Evolutionary conservation across 2,329 filamentous ascomycete species (phyloP).

Genomic region (Hypoxylon sp.): DNA sequence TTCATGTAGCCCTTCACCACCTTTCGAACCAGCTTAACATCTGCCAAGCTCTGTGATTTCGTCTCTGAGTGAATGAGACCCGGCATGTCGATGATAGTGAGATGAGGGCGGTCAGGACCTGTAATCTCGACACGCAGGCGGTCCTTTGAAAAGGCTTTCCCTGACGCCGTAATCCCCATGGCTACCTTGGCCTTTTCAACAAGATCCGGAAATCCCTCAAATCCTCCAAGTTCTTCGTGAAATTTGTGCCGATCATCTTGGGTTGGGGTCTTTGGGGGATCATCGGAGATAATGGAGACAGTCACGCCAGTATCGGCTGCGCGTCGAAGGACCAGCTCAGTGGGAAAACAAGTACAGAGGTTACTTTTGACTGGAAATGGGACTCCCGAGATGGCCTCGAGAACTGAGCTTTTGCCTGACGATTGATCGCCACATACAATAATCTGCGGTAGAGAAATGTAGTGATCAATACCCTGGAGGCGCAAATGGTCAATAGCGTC

Average conservation of each 20-base stretch:
- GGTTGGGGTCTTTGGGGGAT: slow-evolving; percentile 47
- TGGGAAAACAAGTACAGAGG: slow-evolving; percentile 73
- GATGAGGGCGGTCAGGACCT: slow-evolving; percentile 62
- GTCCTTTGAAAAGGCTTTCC: slow-evolving; percentile 60
- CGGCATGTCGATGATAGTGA: slow-evolving; percentile 72
- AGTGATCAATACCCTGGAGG: slow-evolving; percentile 54
- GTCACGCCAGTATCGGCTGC: slow-evolving; percentile 52
- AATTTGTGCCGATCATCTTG: slow-evolving; percentile 44
- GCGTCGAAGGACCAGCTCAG: slow-evolving; percentile 70
- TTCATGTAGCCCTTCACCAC: slow-evolving; percentile 69
- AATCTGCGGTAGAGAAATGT: slow-evolving; percentile 60
- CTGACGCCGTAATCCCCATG: slow-evolving; percentile 63
- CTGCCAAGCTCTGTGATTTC: slow-evolving; percentile 60
- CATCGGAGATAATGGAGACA: slow-evolving; percentile 56
- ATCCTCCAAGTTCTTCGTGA: slow-evolving; percentile 47
- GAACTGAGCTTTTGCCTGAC: slow-evolving; percentile 73
- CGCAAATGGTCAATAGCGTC: slow-evolving; percentile 58
- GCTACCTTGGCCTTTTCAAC: slow-evolving; percentile 57
- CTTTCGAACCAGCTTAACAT: slow-evolving; percentile 60
- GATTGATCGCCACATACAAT: slow-evolving; percentile 74
- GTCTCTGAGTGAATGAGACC: slow-evolving; percentile 66
- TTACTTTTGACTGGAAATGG: slow-evolving; percentile 70
- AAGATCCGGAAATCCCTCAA: slow-evolving; percentile 53
- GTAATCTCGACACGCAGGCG: slow-evolving; percentile 63
- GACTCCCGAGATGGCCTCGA: slow-evolving; percentile 74